These are phyloP conservation scores for Phanerochaete sordida DNA, from an alignment of 768 basidiomycete species.

Conservation along the genomic window DNA sequence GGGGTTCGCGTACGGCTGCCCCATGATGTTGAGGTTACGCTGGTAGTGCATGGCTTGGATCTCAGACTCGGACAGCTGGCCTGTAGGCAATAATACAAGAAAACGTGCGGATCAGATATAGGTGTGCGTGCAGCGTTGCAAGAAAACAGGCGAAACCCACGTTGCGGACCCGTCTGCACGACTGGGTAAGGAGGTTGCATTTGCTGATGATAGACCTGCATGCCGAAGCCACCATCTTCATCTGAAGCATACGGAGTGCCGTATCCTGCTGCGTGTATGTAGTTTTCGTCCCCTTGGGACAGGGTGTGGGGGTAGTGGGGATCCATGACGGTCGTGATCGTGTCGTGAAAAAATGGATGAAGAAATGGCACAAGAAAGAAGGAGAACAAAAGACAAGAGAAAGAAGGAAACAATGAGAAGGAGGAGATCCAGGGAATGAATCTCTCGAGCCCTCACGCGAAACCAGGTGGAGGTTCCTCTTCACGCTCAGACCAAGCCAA, in stretches of 20 bases:
- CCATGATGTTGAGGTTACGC: slow-evolving; percentile 61
- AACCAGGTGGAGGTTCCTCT: slow-evolving; percentile 25
- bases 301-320: slow-evolving; percentile 27
- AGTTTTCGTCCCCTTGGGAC: slow-evolving; percentile 19
- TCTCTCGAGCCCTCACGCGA: slow-evolving; percentile 12
- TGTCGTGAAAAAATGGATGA: slow-evolving; percentile 29
- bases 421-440: slow-evolving; percentile 8
- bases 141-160: slow-evolving; percentile 49
- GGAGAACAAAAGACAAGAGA: slow-evolving; percentile 28
- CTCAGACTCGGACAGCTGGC: slow-evolving; percentile 62
- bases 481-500: slow-evolving; percentile 12
- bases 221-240: slow-evolving; percentile 27
- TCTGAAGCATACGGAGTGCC: slow-evolving; percentile 30
- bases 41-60: slow-evolving; percentile 59
- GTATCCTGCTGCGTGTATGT: slow-evolving; percentile 18
- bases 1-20: slow-evolving; percentile 51
- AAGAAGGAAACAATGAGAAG: slow-evolving; percentile 26
- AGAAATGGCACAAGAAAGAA: slow-evolving; percentile 28
- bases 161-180: slow-evolving; percentile 49
- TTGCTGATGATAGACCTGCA: slow-evolving; percentile 40
- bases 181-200: slow-evolving; percentile 55
- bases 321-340: slow-evolving; percentile 26
- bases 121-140: slow-evolving; percentile 37
- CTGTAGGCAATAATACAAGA: slow-evolving; percentile 45
- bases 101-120: slow-evolving; percentile 53